phyloP scores from a whole-genome alignment of 106 monocot species.

The Apostasia shenzhenica region DNA sequence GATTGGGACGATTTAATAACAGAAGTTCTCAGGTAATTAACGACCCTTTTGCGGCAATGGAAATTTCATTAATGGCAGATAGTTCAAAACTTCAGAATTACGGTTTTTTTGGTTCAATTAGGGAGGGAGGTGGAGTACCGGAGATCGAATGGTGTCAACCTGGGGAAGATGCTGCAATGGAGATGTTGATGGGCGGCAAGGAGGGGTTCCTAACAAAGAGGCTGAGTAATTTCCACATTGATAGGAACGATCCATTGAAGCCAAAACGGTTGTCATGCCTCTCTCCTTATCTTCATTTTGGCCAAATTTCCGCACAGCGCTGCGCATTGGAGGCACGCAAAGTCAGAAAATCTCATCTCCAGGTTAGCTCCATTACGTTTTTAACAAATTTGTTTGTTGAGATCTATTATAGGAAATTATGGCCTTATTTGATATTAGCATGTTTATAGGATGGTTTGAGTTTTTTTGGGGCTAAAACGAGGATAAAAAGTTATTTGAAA shows the following conservation, averaged over 20 bases:
- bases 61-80: no score
- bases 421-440: no score
- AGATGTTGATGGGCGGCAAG: constrained; percentile 59
- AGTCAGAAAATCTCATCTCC: constrained; percentile 36
- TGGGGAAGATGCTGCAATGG: constrained; percentile 82
- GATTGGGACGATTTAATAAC: constrained; percentile 78
- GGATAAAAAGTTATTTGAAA: no score
- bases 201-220: constrained; percentile 81
- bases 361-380: constrained; percentile 29
- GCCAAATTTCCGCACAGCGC: constrained; percentile 83
- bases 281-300: constrained; percentile 95
- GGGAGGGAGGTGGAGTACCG: constrained; percentile 66
- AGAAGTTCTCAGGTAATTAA: constrained; percentile 45
- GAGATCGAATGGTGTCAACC: constrained; percentile 87
- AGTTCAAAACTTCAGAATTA: background rate
- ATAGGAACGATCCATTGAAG: constrained; percentile 75
- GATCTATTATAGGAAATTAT: no score
- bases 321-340: constrained; percentile 69
- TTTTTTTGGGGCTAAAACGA: no score
- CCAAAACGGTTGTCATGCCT: constrained; percentile 58
- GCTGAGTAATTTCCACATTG: constrained; percentile 48
- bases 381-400: no score
- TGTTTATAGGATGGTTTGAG: no score
- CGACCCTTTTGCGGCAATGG: background rate
- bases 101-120: constrained; percentile 8